These are phyloP conservation scores for Fomitopsis betulina DNA, from an alignment of 1,284 basidiomycete species.

Conservation along the genomic window DNA sequence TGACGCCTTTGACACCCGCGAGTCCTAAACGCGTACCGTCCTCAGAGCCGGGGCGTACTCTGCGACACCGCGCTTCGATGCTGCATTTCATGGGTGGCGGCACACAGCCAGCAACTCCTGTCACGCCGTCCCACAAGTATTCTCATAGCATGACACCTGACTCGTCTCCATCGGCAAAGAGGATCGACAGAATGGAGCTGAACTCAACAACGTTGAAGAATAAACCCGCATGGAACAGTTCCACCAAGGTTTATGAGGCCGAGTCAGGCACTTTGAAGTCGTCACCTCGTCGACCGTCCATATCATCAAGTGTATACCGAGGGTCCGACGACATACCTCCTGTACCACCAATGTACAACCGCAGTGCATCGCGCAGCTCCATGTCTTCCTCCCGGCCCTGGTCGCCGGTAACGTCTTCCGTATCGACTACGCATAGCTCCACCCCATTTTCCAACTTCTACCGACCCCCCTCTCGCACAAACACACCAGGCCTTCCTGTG, in stretches of 20 bases:
- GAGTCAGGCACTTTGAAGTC: constrained; percentile 47
- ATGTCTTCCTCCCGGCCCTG: constrained; percentile 76
- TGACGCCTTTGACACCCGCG: constrained; percentile 44
- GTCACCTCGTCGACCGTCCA: constrained; percentile 31
- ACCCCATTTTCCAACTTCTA: constrained; percentile 21
- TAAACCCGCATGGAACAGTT: constrained; percentile 66
- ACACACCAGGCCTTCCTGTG: constrained; percentile 31
- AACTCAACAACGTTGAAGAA: constrained; percentile 40
- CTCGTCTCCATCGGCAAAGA: constrained; percentile 42
- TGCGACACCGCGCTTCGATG: constrained; percentile 58
- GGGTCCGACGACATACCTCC: constrained; percentile 39
- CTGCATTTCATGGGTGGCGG: constrained; percentile 41
- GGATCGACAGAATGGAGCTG: constrained; percentile 24
- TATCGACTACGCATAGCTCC: constrained; percentile 64
- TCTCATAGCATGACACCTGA: constrained; percentile 68
- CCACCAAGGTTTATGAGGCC: constrained; percentile 60
- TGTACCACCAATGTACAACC: constrained; percentile 43
- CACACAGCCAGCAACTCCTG: constrained; percentile 36
- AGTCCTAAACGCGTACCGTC: constrained; percentile 43
- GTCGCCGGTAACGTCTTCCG: constrained; percentile 71
- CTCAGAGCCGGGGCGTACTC: constrained; percentile 46
- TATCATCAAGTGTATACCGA: constrained; percentile 27
- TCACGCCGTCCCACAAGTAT: constrained; percentile 60
- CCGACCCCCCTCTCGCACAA: constrained; percentile 24
- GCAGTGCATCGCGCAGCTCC: constrained; percentile 68